Evolutionary conservation across 2,329 filamentous ascomycete species (phyloP).

Genomic region (Trichoderma sp.): DNA sequence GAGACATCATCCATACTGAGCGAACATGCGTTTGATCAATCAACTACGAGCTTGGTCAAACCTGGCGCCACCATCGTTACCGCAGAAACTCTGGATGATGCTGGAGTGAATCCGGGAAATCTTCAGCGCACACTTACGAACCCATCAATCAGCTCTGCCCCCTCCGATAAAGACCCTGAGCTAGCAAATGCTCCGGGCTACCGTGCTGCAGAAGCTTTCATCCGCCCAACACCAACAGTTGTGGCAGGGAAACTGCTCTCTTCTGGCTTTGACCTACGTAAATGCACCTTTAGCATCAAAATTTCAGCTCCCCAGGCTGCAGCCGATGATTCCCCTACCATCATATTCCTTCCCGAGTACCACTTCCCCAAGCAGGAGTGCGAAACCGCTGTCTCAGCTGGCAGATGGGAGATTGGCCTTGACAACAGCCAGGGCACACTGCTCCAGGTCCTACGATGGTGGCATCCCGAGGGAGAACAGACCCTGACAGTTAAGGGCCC

Average conservation of each 20-base stretch:
- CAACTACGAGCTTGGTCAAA: constrained; percentile 42
- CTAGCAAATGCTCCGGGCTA: constrained; percentile 68
- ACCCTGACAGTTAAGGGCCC: constrained; percentile 72
- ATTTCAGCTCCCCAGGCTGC: constrained; percentile 61
- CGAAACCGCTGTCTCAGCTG: constrained; percentile 72
- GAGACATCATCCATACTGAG: constrained; percentile 51
- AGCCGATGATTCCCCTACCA: constrained; percentile 65
- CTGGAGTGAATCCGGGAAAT: constrained; percentile 69
- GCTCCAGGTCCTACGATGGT: constrained; percentile 82
- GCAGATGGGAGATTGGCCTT: constrained; percentile 82
- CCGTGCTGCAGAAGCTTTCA: constrained; percentile 88
- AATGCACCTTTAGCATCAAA: constrained; percentile 72
- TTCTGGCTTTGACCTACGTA: constrained; percentile 80
- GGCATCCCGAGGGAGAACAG: constrained; percentile 86
- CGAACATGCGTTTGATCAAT: constrained; percentile 40
- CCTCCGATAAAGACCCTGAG: constrained; percentile 52
- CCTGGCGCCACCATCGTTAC: constrained; percentile 23
- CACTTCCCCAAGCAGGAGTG: constrained; percentile 80
- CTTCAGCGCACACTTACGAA: constrained; percentile 70
- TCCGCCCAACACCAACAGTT: constrained; percentile 77
- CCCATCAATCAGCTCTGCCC: constrained; percentile 61
- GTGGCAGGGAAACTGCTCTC: constrained; percentile 69
- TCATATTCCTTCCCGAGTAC: constrained; percentile 84
- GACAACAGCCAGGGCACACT: constrained; percentile 68
- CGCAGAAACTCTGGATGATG: constrained; percentile 50